phyloP scores from a whole-genome alignment of 345 rosid species.

The Salix caprea region DNA sequence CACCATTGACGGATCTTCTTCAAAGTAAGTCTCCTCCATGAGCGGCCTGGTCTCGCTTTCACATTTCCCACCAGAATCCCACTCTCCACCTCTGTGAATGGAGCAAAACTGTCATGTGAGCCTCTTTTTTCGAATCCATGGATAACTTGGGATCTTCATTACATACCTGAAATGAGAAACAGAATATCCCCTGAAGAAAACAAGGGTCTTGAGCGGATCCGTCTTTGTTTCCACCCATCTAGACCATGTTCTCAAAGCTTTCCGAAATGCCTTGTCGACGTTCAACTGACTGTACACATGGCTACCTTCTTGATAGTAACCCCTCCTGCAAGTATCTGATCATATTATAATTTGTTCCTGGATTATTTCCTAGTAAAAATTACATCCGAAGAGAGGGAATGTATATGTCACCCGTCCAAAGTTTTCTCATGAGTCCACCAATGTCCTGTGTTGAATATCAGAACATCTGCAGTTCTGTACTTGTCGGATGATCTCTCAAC shows the following conservation, averaged over 20 bases:
- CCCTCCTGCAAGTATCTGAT: slow-evolving; percentile 25
- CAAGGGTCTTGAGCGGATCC: slow-evolving; percentile 33
- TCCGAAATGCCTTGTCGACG: slow-evolving; percentile 34
- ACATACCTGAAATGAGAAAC: slow-evolving; percentile 37
- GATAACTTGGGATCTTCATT: not conserved
- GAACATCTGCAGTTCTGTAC: slow-evolving; percentile 39
- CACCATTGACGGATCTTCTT: slow-evolving; percentile 37
- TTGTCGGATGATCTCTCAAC: slow-evolving; percentile 24
- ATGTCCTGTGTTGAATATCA: slow-evolving; percentile 52
- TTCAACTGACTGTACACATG: slow-evolving; percentile 28
- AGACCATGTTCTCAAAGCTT: slow-evolving; percentile 45
- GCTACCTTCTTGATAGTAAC: slow-evolving; percentile 45
- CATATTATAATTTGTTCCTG: not conserved
- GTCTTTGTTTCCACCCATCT: slow-evolving; percentile 43
- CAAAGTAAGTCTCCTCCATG: slow-evolving; percentile 12
- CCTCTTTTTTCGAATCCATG: not conserved
- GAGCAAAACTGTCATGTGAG: too few species aligned
- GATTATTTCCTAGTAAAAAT: not conserved
- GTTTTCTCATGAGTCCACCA: slow-evolving; percentile 66
- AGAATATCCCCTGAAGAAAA: slow-evolving; percentile 44
- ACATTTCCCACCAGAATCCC: slow-evolving; percentile 49
- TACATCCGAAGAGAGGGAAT: not conserved
- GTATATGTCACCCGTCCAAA: slow-evolving; percentile 31
- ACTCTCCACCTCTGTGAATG: slow-evolving; percentile 38
- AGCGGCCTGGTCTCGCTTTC: slow-evolving; percentile 35